Evolutionary conservation across 805 yeast genomes (phyloP).

Genomic region (Starmera amethionina): DNA sequence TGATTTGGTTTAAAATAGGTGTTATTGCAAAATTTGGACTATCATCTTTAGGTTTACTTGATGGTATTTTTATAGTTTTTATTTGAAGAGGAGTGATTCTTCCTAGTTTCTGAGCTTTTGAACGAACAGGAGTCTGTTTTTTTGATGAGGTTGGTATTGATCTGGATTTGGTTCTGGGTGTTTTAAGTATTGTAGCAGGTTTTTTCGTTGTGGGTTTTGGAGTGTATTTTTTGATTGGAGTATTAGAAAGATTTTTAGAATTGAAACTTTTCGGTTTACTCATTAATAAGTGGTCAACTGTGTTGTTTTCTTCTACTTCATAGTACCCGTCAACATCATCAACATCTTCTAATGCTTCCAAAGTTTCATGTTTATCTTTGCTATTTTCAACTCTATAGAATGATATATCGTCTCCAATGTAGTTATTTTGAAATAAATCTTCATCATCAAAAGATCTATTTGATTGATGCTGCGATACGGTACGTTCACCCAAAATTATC

Average conservation of each 20-base stretch:
- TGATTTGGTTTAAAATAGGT: not conserved
- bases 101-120: not conserved
- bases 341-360: not conserved
- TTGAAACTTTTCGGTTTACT: not conserved
- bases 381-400: not conserved
- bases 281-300: not conserved
- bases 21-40: not conserved
- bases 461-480: too few relatives aligned
- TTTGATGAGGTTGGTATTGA: not conserved
- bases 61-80: too few relatives aligned
- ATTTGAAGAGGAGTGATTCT: too few relatives aligned
- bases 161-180: not conserved
- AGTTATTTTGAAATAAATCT: too few relatives aligned
- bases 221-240: not conserved
- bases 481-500: too few relatives aligned
- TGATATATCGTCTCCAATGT: not conserved
- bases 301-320: not conserved
- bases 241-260: too few relatives aligned
- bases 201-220: not conserved
- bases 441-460: too few relatives aligned
- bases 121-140: not conserved
- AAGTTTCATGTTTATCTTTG: not conserved
- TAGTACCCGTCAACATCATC: constrained; percentile 2
- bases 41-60: too few relatives aligned
- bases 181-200: too few relatives aligned